phyloP scores from a whole-genome alignment of 768 basidiomycete species.

The Phaffia tasmanica region DNA sequence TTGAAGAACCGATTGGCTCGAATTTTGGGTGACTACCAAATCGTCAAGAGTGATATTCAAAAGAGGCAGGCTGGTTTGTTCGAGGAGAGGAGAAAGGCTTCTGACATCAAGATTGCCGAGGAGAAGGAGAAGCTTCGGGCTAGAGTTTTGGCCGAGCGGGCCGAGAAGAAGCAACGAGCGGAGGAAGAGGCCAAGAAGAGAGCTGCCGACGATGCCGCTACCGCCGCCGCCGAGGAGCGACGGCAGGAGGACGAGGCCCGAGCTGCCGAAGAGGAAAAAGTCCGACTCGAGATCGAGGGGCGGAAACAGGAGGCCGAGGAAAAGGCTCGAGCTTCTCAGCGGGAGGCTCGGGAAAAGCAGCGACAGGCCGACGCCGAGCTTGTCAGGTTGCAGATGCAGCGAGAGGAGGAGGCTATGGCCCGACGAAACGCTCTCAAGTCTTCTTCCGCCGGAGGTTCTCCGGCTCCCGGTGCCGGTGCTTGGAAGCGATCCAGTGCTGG shows the following conservation, averaged over 20 bases:
- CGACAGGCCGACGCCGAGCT: conserved; percentile 31
- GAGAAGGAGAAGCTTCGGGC: conserved; percentile 67
- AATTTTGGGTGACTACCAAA: conserved; percentile 60
- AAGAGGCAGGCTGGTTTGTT: conserved; percentile 57
- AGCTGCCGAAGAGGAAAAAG: conserved; percentile 25
- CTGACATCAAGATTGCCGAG: conserved; percentile 61
- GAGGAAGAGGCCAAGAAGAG: conserved; percentile 37
- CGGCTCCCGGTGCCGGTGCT: neutral
- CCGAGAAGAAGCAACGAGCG: conserved; percentile 41
- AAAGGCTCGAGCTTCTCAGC: conserved; percentile 33
- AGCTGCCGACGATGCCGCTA: conserved; percentile 26
- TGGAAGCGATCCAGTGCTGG: conserved; percentile 29
- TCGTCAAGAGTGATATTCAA: conserved; percentile 48
- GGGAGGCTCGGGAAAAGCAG: conserved; percentile 31
- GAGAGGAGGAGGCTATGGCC: conserved; percentile 40
- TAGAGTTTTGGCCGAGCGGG: conserved; percentile 49
- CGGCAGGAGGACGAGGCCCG: conserved; percentile 30
- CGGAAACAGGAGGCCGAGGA: conserved; percentile 31
- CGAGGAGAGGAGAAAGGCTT: conserved; percentile 48
- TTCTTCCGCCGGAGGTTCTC: conserved; percentile 27
- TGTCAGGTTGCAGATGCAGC: conserved; percentile 35
- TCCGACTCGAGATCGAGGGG: conserved; percentile 31
- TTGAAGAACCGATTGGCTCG: conserved; percentile 63
- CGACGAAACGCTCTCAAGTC: conserved; percentile 28
- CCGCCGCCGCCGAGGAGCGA: conserved; percentile 17